Conservation (phyloP, 2,329 filamentous ascomycete species). For the Hypoxylon sp. region DNA sequence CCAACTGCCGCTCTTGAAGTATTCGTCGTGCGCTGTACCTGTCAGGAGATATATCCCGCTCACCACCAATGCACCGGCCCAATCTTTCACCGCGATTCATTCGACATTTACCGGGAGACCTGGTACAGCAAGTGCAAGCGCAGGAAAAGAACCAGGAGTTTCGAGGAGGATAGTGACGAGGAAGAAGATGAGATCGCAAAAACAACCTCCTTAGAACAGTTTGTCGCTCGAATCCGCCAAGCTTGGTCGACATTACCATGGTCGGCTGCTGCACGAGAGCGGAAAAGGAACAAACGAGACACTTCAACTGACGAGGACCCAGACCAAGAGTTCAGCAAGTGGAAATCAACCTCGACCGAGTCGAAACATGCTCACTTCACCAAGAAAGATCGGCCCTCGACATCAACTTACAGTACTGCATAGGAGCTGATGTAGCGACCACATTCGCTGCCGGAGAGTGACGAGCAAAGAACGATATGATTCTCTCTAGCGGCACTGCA, state of each 20-base stretch:
- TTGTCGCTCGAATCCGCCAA: conserved; percentile 10
- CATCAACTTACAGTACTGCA: not conserved
- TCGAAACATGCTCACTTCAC: conserved; percentile 6
- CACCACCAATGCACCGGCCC: not conserved
- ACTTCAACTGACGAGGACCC: not conserved
- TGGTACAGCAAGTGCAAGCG: conserved; percentile 4
- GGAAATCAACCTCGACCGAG: conserved; percentile 5
- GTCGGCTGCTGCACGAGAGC: conserved; percentile 1
- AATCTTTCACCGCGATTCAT: conserved; percentile 29
- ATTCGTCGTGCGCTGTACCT: not conserved
- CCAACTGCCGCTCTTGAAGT: not conserved
- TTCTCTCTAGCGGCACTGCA: not conserved
- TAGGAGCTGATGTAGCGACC: not conserved
- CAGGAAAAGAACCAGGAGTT: not conserved
- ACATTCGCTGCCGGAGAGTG: not conserved
- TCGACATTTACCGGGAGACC: conserved; percentile 28
- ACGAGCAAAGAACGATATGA: not conserved
- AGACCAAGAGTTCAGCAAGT: not conserved
- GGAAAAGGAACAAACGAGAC: conserved; percentile 2
- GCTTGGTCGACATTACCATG: conserved; percentile 3
- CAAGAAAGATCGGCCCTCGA: conserved; percentile 1
- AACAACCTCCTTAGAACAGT: not conserved
- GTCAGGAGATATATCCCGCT: not conserved
- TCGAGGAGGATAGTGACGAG: not conserved
- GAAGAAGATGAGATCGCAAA: not conserved